Evolutionary conservation across 1,139 yeast species (phyloP), one percentile per base, ranked within the genome.

Genomic region (Sugiyamaella grinbergsii): DNA sequence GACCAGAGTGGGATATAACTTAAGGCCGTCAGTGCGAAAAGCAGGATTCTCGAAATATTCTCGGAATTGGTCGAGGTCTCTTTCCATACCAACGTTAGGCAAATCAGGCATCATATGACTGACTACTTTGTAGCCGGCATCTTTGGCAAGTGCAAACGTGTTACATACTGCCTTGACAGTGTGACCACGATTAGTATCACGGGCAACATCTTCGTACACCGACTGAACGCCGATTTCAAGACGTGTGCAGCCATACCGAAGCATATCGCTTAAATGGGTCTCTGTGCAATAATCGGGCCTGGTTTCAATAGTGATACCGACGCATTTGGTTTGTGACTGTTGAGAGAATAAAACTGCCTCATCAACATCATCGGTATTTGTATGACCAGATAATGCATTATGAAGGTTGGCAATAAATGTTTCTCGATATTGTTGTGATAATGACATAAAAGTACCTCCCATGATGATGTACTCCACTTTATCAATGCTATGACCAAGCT

Each of bases 41-140:
- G 82, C 96, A 1, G 99, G 98, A 67, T 89, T 93, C 62, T 93
- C 98, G 68, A 93, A 94, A 72, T 93, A 93, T 68, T 93, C 98
- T 63, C 84, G 81, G 66, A 93, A 93, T 71, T 93, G 99, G 62
- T 90, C 96, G 59, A 93, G 74, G 68, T 93, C 99, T 68, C 99
- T 80, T 71, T 93, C 98, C 96, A 91, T 88, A 13, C 98, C 98
- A 50, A 93, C 97, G 64, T 93, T 93, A 16, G 99, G 99, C 62
- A 93, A 76, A 75, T 93, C 98, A 16, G 99, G 99, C 99, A 93
- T 93, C 99, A 93, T 93, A 72, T 93, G 99, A 58, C 95, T 84
- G 26, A 93, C 98, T 49, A 93, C 95, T 70, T 93, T 93, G 71
- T 91, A 93, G 5, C 99, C 99, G 0, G 98, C 95, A 70, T 93